phyloP scores from a whole-genome alignment of 1,284 basidiomycete species.

The Heimioporus retisporus region DNA sequence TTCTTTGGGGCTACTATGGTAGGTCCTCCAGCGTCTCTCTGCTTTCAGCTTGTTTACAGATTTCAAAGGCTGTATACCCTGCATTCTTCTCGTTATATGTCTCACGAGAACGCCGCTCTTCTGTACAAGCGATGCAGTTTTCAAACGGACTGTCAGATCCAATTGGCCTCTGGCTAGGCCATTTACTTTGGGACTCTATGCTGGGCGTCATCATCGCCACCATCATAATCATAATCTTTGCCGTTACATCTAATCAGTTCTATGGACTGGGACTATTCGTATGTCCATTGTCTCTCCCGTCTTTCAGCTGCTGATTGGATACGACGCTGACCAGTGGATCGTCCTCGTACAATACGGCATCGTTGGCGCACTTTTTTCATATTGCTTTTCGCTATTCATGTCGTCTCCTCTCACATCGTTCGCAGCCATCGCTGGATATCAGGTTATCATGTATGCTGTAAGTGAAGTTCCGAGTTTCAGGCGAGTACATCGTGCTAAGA shows the following conservation, averaged over 20 bases:
- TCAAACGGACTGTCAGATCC: slow-evolving; percentile 83
- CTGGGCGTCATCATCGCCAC: slow-evolving; percentile 67
- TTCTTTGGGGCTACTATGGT: slow-evolving; percentile 81
- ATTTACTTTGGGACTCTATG: slow-evolving; percentile 80
- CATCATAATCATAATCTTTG: slow-evolving; percentile 73
- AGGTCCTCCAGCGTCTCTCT: slow-evolving; percentile 21
- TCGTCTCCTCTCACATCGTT: slow-evolving; percentile 81
- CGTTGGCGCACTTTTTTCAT: slow-evolving; percentile 74
- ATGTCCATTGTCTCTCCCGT: slow-evolving; percentile 36
- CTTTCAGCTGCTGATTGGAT: slow-evolving; percentile 7
- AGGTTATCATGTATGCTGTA: slow-evolving; percentile 78
- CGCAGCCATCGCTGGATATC: slow-evolving; percentile 77
- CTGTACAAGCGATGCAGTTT: slow-evolving; percentile 82
- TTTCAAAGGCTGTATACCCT: slow-evolving; percentile 71
- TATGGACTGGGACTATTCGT: slow-evolving; percentile 77
- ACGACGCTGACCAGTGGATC: slow-evolving; percentile 62
- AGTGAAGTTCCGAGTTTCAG: slow-evolving; percentile 28
- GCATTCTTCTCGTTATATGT: slow-evolving; percentile 87
- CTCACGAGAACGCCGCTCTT: slow-evolving; percentile 71
- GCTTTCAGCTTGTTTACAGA: neutral
- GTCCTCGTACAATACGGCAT: slow-evolving; percentile 80
- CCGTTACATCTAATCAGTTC: slow-evolving; percentile 69
- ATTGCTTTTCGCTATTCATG: slow-evolving; percentile 71
- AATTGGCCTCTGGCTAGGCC: slow-evolving; percentile 82
- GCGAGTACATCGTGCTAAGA: neutral